Evolutionary conservation across 441 rosid genomes (phyloP), one percentile per base, ranked within the genome.

Genomic region (Biscutella laevigata): DNA sequence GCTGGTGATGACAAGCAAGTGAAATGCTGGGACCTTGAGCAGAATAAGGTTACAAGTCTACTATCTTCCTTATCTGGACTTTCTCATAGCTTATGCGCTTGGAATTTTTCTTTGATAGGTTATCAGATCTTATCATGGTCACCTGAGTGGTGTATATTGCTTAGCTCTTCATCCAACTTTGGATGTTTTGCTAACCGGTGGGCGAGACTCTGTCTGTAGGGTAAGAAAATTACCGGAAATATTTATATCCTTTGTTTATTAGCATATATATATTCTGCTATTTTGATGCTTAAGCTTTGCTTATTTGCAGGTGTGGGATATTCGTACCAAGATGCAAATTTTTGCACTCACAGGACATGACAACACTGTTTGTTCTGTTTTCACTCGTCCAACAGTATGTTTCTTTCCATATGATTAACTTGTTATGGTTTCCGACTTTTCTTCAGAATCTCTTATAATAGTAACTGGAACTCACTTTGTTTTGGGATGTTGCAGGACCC

Each of bases 21-120:
- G 60, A 92, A 92, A 71, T 92, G 99, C 67, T 92, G 95, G 97
- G 99, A 92, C 62, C 97, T 92, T 74, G 99, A 92, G 64, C 99
- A 92, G 70, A 92, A 92, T 63, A 88, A 92, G 95, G 96, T 88
- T 22, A 67, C 69, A 38, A 53, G 41, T 44, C 22, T 39, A 26
- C 37, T 36, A 2, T 30, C 34, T 6, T 21, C 62, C 57, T 38
- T 20, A 32, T 37, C 20, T 45, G 12, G 26, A 32, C 17, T n/a
- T 38, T 38, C 45, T 60, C 37, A 25, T 38, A 16, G 4, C 44
- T 52, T 37, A 47, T 12, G 24, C 49, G 24, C 46, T 13, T 59
- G 1, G 2, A 38, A 32, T 46, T 43, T 37, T 20, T 4, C 10
- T 67, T 66, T 38, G 30, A 37, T 69, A 92, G 98, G 97, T 75